Base-by-base conservation (phyloP, 2,329 filamentous ascomycete genomes). In the Colletotrichum abscissum region DNA sequence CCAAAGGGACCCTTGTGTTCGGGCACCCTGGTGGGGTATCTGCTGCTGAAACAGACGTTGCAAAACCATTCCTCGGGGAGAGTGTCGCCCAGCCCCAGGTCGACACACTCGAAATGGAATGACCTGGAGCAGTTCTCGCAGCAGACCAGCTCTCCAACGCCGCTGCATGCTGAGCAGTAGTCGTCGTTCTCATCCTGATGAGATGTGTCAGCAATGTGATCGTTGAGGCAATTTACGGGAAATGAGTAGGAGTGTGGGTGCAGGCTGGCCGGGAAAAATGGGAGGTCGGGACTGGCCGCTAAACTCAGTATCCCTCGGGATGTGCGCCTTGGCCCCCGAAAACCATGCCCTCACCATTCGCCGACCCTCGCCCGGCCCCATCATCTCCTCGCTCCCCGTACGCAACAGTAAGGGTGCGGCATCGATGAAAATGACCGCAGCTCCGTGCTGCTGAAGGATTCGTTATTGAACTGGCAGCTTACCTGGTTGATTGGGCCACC, bases 81-180 rank as follows among this genome's bases (percentile, higher is more conserved):
- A 67, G 88, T 86, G 63, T 90, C 88, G 68, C 91, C 88, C 76
- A 95, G 86, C 52, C 94, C 93, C 74, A 96, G 95, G 82, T 97
- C 93, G 76, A 97, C 91, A 81, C 97, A 98, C 73, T 90, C 88
- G 81, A 97, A 95, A 83, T 98, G 97, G 83, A 97, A 98, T 6
- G 95, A 94, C 76, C 94, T 91, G 74, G 92, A 90, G 84, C 97
- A 99, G 75, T 93, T 94, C 84, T 98, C 97, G 83, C 97, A 99
- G 84, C 95, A 98, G 76, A 98, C 89, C 75, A 99, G 89, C 77
- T 95, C 91, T 70, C 96, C 96, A 76, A 91, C 93, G 75, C 93
- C 93, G 79, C 92, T 91, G 84, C 97, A 99, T 58, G 95, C 91
- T 74, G 92, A 92, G 85, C 96, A 99, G 80, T 93, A 93, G 82